phyloP scores from a whole-genome alignment of 2,329 filamentous ascomycete species.

The Pyrenophora graminea region DNA sequence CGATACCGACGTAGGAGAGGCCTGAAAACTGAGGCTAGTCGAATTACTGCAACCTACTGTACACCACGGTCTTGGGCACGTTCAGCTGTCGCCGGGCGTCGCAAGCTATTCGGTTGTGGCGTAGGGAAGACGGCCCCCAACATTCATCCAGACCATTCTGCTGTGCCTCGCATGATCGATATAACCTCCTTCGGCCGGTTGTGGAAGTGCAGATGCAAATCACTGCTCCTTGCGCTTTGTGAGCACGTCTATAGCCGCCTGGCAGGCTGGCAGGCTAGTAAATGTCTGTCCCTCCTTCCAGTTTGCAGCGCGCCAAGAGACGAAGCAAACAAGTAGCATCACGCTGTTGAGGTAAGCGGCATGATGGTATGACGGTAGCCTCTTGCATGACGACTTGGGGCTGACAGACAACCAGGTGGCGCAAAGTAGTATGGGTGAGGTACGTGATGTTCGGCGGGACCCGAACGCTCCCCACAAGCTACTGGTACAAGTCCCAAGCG shows the following conservation, averaged over 20 bases:
- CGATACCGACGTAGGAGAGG: not conserved
- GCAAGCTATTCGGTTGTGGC: conserved; percentile 17
- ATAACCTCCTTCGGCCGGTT: not conserved
- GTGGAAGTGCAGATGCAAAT: not conserved
- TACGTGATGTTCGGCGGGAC: not conserved
- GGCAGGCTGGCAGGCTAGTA: not conserved
- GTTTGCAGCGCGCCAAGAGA: not conserved
- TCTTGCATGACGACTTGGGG: not conserved
- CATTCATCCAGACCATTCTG: conserved; percentile 2
- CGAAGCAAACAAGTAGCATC: conserved; percentile 1
- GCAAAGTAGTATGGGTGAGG: conserved; percentile 5
- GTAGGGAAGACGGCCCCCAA: conserved; percentile 10
- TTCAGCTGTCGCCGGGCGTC: conserved; percentile 15
- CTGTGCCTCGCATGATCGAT: conserved; percentile 1
- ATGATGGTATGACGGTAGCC: not conserved
- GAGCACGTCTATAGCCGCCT: conserved; percentile 1
- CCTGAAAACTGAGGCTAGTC: conserved; percentile 6
- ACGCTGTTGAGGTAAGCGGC: conserved; percentile 1
- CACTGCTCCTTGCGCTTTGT: conserved; percentile 3
- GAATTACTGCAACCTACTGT: not conserved
- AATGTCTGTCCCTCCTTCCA: not conserved
- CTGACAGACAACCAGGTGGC: conserved; percentile 3
- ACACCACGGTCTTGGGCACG: conserved; percentile 4
- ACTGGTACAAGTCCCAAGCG: too few species aligned
- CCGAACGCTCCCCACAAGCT: too few species aligned